phyloP scores from a whole-genome alignment of 2,329 filamentous ascomycete species.

The Verticillium zaregamsianum region DNA sequence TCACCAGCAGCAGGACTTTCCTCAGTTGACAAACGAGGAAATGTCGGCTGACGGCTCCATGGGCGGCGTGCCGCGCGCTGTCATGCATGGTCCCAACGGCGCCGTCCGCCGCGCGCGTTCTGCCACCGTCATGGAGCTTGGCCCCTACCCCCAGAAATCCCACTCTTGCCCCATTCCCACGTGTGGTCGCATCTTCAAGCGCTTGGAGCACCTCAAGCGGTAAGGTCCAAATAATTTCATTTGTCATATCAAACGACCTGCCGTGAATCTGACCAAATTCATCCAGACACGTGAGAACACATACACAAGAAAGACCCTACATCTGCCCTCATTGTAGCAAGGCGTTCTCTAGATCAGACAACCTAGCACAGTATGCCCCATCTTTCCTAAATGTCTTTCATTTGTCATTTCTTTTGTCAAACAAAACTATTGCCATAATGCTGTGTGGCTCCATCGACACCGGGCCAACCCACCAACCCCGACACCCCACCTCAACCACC shows the following conservation, averaged over 20 bases:
- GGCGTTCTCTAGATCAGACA: constrained; percentile 97
- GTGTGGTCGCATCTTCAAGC: constrained; percentile 96
- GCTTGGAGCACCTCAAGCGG: constrained; percentile 98
- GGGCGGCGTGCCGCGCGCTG: constrained; percentile 54
- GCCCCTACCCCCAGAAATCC: constrained; percentile 94
- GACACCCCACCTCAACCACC: constrained; percentile 25
- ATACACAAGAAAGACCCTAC: constrained; percentile 98
- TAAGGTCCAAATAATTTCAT: constrained; percentile 54
- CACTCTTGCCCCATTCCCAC: constrained; percentile 99
- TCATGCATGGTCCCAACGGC: constrained; percentile 67
- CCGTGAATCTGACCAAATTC: constrained; percentile 40
- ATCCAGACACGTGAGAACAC: constrained; percentile 93
- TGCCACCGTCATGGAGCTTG: constrained; percentile 93
- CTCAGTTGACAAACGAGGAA: constrained; percentile 59
- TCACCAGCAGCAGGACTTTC: constrained; percentile 65
- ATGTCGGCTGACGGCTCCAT: constrained; percentile 53
- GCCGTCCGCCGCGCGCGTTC: constrained; percentile 87
- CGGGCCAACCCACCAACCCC: constrained; percentile 18
- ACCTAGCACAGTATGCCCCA: constrained; percentile 84
- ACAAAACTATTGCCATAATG: not conserved
- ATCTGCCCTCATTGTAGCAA: constrained; percentile 98
- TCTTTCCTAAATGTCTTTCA: constrained; percentile 26
- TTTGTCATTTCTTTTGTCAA: constrained; percentile 23
- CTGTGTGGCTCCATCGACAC: constrained; percentile 11
- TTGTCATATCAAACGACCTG: constrained; percentile 32